A percentile compares a stretch with the other conserved stretches of the same genome.
phyloP scores from a whole-genome alignment of 331 rosid species.

The Stylosanthes scabra region DNA sequence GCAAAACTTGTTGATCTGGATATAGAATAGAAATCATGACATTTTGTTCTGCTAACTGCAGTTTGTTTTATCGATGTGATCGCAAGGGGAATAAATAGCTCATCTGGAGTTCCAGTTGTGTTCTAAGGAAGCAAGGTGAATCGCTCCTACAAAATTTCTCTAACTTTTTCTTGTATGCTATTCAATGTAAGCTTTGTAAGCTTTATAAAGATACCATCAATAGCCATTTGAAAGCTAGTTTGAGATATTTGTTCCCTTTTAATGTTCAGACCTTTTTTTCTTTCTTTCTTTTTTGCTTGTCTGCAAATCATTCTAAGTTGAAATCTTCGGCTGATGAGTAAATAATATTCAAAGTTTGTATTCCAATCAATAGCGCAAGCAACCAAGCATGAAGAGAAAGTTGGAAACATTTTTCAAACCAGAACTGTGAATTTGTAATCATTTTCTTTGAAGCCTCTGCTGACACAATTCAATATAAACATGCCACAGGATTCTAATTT shows the following conservation, averaged over 20 bases:
- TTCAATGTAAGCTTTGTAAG: constrained; percentile 37
- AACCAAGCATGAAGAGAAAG: not conserved
- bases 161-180: constrained; percentile 40
- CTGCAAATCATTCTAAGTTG: constrained; percentile 19
- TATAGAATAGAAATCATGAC: constrained; percentile 11
- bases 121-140: constrained; percentile 40
- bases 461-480: not conserved
- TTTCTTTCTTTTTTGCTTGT: constrained; percentile 7
- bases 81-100: constrained; percentile 57
- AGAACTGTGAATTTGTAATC: not conserved
- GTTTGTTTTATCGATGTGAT: constrained; percentile 48
- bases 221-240: constrained; percentile 26
- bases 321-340: constrained; percentile 1
- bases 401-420: not conserved
- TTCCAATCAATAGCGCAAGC: not conserved
- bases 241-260: constrained; percentile 27
- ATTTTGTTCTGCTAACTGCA: constrained; percentile 46
- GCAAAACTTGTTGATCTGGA: not conserved
- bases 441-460: not conserved
- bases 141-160: constrained; percentile 22
- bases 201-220: constrained; percentile 22
- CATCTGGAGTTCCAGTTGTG: constrained; percentile 20
- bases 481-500: not conserved
- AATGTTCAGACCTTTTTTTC: not conserved
- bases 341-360: constrained; percentile 1